A percentile compares a stretch with the other conserved stretches of the same genome.
Conservation (phyloP, 2,329 filamentous ascomycete genomes). For the Paraphoma chrysanthemicola region DNA sequence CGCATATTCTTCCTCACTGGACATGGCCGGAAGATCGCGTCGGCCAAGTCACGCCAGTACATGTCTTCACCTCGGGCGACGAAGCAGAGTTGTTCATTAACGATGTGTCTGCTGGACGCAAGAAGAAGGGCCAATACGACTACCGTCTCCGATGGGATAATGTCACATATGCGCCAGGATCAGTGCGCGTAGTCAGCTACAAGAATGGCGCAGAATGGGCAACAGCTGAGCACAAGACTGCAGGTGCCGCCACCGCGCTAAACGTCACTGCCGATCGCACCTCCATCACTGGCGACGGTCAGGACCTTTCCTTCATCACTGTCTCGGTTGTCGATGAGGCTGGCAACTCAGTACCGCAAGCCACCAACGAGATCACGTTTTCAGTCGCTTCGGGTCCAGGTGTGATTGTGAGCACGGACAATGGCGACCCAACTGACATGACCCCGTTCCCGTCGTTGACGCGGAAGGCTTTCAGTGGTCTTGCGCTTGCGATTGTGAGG, state of each 20-base stretch:
- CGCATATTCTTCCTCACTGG: conserved; percentile 65
- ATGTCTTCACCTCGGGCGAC: conserved; percentile 61
- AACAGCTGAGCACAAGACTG: conserved; percentile 50
- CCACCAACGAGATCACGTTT: conserved; percentile 54
- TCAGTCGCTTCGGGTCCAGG: conserved; percentile 50
- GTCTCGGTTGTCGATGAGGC: conserved; percentile 54
- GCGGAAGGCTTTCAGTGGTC: conserved; percentile 34
- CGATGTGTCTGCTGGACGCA: conserved; percentile 54
- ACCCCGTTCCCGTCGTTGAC: conserved; percentile 26
- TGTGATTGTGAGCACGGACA: conserved; percentile 47
- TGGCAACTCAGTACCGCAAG: conserved; percentile 54
- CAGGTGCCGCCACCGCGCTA: conserved; percentile 50
- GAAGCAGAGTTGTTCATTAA: conserved; percentile 65
- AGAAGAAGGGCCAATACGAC: conserved; percentile 42
- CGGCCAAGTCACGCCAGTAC: conserved; percentile 60
- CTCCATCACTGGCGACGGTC: conserved; percentile 49
- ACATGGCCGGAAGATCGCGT: conserved; percentile 58
- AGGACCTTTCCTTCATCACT: conserved; percentile 57
- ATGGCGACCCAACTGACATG: conserved; percentile 33
- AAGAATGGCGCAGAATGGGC: conserved; percentile 59
- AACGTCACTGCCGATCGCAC: conserved; percentile 52
- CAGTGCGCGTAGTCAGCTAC: conserved; percentile 57
- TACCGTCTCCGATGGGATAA: conserved; percentile 64
- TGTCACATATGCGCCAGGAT: conserved; percentile 57
- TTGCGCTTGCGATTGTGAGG: conserved; percentile 33